Conservation (phyloP, 148 eudicot species). For the Dianthus caryophyllus region DNA sequence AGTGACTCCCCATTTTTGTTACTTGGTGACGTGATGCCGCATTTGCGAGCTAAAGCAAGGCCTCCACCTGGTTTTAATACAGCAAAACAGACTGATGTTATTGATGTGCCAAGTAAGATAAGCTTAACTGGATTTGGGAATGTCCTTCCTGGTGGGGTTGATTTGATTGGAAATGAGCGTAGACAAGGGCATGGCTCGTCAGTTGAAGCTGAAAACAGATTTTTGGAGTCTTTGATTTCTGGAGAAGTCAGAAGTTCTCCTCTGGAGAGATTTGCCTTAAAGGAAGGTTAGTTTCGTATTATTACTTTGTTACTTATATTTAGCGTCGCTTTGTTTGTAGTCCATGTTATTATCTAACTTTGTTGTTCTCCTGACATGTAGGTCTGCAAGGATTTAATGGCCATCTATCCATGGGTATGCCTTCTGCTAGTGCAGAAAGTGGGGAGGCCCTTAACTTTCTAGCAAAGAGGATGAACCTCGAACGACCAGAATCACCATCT, state of each 20-base stretch:
- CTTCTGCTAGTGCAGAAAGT: conserved; percentile 49
- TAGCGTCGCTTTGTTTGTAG: no score
- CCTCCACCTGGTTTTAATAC: conserved; percentile 90
- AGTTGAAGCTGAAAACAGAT: conserved; percentile 74
- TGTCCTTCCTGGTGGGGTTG: conserved; percentile 38
- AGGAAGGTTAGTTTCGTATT: conserved; percentile 49
- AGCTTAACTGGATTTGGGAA: conserved; percentile 45
- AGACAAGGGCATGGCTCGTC: conserved; percentile 42
- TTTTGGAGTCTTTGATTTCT: conserved; percentile 85
- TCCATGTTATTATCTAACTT: conserved; percentile 15
- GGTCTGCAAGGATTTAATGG: conserved; percentile 68
- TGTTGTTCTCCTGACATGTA: conserved; percentile 30
- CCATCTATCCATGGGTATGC: conserved; percentile 36
- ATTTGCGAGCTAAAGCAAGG: conserved; percentile 73
- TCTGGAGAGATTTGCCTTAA: conserved; percentile 50
- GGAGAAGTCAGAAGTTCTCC: conserved; percentile 37
- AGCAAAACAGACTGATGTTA: conserved; percentile 49
- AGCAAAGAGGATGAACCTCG: conserved; percentile 60
- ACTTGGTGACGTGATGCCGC: conserved; percentile 98
- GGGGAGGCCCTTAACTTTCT: conserved; percentile 54
- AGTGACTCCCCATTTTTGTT: conserved; percentile 50
- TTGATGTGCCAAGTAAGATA: conserved; percentile 41
- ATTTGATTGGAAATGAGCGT: conserved; percentile 41
- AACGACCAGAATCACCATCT: conserved; percentile 58
- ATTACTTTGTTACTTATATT: no score